Evolutionary conservation across 768 basidiomycete species (phyloP).

Genomic region (Tylopilus rubrobrunneus): DNA sequence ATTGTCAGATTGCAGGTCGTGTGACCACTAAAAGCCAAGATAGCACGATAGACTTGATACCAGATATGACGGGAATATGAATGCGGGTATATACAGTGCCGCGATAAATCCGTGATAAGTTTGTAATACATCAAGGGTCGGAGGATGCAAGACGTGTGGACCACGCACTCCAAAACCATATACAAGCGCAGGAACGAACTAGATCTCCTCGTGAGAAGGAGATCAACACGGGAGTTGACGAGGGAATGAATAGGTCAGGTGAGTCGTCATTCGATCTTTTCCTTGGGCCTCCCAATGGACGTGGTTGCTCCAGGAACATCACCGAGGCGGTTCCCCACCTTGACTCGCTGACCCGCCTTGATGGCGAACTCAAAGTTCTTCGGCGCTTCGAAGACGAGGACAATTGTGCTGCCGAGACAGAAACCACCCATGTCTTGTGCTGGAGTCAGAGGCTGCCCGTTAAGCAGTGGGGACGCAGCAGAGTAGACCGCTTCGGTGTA

Average conservation of each 20-base stretch:
- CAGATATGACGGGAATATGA: conserved; percentile 3
- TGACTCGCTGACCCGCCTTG: conserved; percentile 76
- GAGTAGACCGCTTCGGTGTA: conserved; percentile 92
- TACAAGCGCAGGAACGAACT: background rate
- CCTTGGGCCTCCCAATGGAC: conserved; percentile 27
- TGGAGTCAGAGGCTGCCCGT: conserved; percentile 80
- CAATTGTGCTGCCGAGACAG: conserved; percentile 91
- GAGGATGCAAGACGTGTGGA: background rate
- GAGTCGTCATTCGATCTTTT: conserved; percentile 29
- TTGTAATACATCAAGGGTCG: background rate
- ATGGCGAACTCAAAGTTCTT: conserved; percentile 74
- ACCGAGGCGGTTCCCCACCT: conserved; percentile 81
- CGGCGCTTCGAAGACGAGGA: conserved; percentile 95
- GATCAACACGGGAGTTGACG: background rate
- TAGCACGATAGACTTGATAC: background rate
- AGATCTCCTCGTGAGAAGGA: background rate
- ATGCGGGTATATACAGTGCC: conserved; percentile 17
- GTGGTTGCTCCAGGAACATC: conserved; percentile 34
- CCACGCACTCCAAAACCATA: background rate
- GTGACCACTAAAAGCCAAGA: background rate
- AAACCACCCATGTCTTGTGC: conserved; percentile 99
- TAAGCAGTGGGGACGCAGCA: conserved; percentile 74
- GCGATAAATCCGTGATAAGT: conserved; percentile 7
- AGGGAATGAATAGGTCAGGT: no score
- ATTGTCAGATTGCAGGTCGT: conserved; percentile 7